Evolutionary conservation across 202 grass and related monocot genomes (phyloP).

Genomic region (Setaria viridis): DNA sequence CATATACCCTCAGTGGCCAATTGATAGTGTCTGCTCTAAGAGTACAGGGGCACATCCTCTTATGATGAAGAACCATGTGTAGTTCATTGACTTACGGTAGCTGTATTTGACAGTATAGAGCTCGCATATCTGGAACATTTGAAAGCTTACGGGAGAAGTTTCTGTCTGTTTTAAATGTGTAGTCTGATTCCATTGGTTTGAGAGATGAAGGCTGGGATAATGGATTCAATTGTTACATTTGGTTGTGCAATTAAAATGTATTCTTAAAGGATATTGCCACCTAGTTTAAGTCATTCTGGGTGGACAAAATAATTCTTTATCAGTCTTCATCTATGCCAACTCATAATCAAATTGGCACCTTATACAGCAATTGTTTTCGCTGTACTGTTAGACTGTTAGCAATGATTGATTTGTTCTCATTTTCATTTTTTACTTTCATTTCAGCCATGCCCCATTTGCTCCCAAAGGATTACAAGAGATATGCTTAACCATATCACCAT

Average conservation of each 20-base stretch:
- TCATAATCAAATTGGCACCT: slow-evolving; percentile 15
- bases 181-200: neutral
- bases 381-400: slow-evolving; percentile 2
- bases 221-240: slow-evolving; percentile 21
- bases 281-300: neutral
- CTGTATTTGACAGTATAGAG: slow-evolving; percentile 1
- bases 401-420: slow-evolving; percentile 28
- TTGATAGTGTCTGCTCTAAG: neutral
- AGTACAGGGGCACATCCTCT: slow-evolving; percentile 3
- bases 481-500: slow-evolving; percentile 94
- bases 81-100: slow-evolving; percentile 5
- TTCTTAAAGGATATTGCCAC: slow-evolving; percentile 26
- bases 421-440: slow-evolving; percentile 37
- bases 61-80: neutral
- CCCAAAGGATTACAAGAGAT: slow-evolving; percentile 90
- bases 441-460: slow-evolving; percentile 97
- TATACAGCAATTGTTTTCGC: slow-evolving; percentile 20
- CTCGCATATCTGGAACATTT: neutral
- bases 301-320: neutral
- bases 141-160: neutral
- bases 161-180: slow-evolving; percentile 11
- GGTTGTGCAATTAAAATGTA: neutral
- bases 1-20: neutral
- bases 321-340: neutral
- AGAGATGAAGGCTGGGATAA: neutral